Conservation (phyloP, 306 rosid genomes). For the Quercus robur region DNA sequence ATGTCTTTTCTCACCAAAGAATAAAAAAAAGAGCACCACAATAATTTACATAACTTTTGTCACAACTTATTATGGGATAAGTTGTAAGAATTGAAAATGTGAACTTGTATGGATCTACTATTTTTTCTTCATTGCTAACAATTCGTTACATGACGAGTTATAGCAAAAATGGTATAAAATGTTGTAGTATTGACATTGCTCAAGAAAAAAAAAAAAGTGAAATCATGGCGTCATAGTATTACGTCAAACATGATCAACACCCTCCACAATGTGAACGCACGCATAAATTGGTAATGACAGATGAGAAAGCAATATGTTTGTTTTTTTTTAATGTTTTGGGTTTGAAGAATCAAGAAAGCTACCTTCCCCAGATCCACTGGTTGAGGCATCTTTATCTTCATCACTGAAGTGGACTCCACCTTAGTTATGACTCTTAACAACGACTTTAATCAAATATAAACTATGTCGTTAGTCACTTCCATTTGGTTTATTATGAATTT, state of each 20-base stretch:
- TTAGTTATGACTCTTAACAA: not conserved
- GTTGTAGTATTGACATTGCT: too few species aligned
- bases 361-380: not conserved
- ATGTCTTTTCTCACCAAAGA: too few species aligned
- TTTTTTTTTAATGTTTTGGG: not conserved
- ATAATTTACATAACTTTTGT: too few species aligned
- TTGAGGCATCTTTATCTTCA: not conserved
- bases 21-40: too few species aligned
- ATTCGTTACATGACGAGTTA: accelerated
- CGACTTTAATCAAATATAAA: not conserved
- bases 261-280: not conserved
- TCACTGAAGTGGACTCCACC: not conserved
- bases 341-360: not conserved
- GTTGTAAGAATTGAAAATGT: too few species aligned
- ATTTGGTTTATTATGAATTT: too few species aligned
- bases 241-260: not conserved
- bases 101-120: accelerated
- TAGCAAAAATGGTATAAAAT: too few species aligned
- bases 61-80: too few species aligned
- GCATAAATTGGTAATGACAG: not conserved
- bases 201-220: not conserved
- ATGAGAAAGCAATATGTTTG: not conserved
- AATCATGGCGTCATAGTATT: not conserved
- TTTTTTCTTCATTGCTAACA: too few species aligned
- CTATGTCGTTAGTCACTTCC: too few species aligned